These are phyloP conservation scores for Yamadazyma dushanensis DNA, from an alignment of 1,139 yeast genomes.

Conservation along the genomic window DNA sequence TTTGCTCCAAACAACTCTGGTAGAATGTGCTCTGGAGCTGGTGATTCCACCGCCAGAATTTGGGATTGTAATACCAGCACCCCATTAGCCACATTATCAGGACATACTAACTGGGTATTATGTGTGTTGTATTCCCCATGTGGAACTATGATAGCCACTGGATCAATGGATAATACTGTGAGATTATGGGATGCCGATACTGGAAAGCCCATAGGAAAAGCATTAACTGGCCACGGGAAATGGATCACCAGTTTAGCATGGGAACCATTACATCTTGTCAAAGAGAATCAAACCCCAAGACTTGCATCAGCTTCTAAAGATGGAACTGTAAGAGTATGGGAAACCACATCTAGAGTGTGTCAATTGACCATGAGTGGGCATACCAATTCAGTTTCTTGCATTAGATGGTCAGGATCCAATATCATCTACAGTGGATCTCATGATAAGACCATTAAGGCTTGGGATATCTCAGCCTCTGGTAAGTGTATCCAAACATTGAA, in stretches of 20 bases:
- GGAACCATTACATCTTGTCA: slow-evolving; percentile 89
- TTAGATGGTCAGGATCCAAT: slow-evolving; percentile 93
- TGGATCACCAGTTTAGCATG: slow-evolving; percentile 89
- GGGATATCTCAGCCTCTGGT: slow-evolving; percentile 81
- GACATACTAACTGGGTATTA: slow-evolving; percentile 92
- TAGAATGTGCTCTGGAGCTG: slow-evolving; percentile 93
- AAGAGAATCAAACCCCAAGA: slow-evolving; percentile 64
- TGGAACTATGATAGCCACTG: slow-evolving; percentile 90
- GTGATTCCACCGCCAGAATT: slow-evolving; percentile 94
- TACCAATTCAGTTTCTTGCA: slow-evolving; percentile 85
- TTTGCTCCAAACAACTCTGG: slow-evolving; percentile 91
- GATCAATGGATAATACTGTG: slow-evolving; percentile 90
- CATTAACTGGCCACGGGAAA: slow-evolving; percentile 78
- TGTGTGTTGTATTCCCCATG: slow-evolving; percentile 95
- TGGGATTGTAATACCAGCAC: slow-evolving; percentile 98
- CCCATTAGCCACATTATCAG: slow-evolving; percentile 74
- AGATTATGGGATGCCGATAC: slow-evolving; percentile 82
- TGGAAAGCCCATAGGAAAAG: slow-evolving; percentile 74
- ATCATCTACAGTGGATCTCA: slow-evolving; percentile 88
- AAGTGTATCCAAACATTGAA: slow-evolving; percentile 75
- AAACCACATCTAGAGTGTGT: slow-evolving; percentile 70
- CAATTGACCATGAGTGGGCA: slow-evolving; percentile 82
- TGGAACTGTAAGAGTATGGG: slow-evolving; percentile 90
- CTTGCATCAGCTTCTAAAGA: slow-evolving; percentile 91
- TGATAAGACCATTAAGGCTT: slow-evolving; percentile 88